Evolutionary conservation across 176 grass and related monocot species (phyloP), one percentile per base, ranked within the genome.

Genomic region (Ensete ventricosum): DNA sequence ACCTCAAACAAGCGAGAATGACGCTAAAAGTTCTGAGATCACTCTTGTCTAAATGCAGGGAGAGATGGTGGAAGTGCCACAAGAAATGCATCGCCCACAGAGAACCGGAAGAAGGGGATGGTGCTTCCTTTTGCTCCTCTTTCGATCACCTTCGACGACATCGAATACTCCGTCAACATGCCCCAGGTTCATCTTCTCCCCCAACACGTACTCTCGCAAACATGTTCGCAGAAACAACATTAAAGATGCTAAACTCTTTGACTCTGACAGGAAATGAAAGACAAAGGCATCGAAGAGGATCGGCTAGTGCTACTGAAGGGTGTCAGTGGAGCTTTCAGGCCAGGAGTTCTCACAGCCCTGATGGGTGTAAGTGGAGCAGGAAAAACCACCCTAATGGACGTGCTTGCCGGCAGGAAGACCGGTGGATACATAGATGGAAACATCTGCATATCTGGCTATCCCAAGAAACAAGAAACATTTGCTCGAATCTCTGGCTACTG

Each of bases 381-480:
- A 49, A 97, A 97, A 68, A 97, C 93, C 52, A 97, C 93, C 57
- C 77, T 97, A 62, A 97, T 97, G 93, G 93, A 97, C 77, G 93
- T 97, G 53, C 67, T 97, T 81, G 93, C 85, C 0, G 93, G 93
- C 62, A 82, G 93, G 68, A 97, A 97, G 81, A 92, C 93, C 69
- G 87, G 90, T 2, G 93, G 93, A 43, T 87, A 93, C 72, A 90
- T 97, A 79, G 90, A 92, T 73, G 93, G 93, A 81, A 83, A 83
- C 57, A 90, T 97, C 20, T 74, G 65, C 77, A 97, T 97, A 16
- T 97, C 93, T 50, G 93, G 93, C 69, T 93, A 92, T 80, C 90
- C 90, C 7, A 97, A 97, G 77, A 97, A 97, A 73, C 93, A 97
- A 79, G 90, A 93, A 48, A 97, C 93, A 20, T 96, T 92, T 84